phyloP scores from a whole-genome alignment of 2,329 filamentous ascomycete species.

The Apiospora arundinis region DNA sequence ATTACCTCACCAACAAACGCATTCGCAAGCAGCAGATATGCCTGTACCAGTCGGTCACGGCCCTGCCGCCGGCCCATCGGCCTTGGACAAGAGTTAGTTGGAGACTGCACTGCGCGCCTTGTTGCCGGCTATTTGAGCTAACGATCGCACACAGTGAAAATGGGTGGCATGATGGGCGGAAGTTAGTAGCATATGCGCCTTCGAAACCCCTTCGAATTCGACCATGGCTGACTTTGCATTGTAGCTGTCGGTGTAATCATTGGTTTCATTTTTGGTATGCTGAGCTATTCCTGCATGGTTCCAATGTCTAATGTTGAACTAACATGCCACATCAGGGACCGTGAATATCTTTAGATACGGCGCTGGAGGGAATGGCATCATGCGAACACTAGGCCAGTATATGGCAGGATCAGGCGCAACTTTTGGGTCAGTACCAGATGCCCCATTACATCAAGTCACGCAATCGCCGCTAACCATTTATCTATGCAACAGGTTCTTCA shows the following conservation, averaged over 20 bases:
- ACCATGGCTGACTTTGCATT: conserved; percentile 38
- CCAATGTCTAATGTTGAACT: background rate
- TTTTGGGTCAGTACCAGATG: conserved; percentile 74
- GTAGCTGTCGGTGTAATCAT: conserved; percentile 94
- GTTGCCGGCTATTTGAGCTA: background rate
- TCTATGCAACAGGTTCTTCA: conserved; percentile 75
- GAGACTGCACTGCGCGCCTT: background rate
- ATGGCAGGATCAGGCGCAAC: conserved; percentile 95
- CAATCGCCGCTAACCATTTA: conserved; percentile 28
- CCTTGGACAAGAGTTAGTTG: conserved; percentile 70
- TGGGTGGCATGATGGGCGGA: conserved; percentile 98
- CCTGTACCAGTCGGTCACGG: conserved; percentile 59
- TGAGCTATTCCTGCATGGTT: conserved; percentile 3
- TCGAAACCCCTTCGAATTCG: background rate
- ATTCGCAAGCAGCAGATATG: conserved; percentile 15
- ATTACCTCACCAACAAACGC: background rate
- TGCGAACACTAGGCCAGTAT: conserved; percentile 93
- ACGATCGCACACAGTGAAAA: conserved; percentile 73
- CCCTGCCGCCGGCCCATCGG: conserved; percentile 63
- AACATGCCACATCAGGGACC: conserved; percentile 63
- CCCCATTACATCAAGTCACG: background rate
- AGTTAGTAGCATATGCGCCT: conserved; percentile 66
- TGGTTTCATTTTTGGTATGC: conserved; percentile 93
- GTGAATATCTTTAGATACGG: conserved; percentile 96
- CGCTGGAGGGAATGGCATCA: conserved; percentile 89